These are phyloP conservation scores for Hibiscus trionum DNA, from an alignment of 345 rosid genomes.

Conservation along the genomic window DNA sequence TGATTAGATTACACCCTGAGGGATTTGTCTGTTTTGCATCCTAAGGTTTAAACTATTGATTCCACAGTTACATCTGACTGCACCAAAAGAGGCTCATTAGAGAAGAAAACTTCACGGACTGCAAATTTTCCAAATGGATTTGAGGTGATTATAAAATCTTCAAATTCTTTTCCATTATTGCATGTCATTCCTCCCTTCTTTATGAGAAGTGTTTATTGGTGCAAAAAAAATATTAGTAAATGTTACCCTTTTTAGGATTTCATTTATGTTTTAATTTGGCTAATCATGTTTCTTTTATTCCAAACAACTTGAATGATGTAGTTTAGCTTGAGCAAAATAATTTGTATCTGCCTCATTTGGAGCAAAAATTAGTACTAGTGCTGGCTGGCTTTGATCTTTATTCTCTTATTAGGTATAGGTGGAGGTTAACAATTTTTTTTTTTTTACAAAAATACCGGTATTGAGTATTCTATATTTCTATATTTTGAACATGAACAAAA, in stretches of 20 bases:
- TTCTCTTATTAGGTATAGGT: background rate
- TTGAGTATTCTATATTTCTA: background rate
- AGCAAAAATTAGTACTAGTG: background rate
- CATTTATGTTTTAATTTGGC: background rate
- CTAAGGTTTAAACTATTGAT: conserved; percentile 8
- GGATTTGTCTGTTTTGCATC: background rate
- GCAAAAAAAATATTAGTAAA: background rate
- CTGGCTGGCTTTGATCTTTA: background rate
- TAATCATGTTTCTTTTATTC: background rate
- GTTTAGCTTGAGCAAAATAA: background rate
- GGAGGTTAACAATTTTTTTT: background rate
- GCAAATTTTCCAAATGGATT: conserved; percentile 68
- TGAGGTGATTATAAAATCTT: conserved; percentile 40
- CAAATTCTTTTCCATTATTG: background rate
- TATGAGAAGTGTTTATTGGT: background rate
- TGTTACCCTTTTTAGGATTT: background rate
- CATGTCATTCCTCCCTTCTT: background rate
- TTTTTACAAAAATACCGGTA: background rate
- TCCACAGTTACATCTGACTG: conserved; percentile 29
- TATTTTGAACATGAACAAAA: background rate
- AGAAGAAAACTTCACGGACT: conserved; percentile 29
- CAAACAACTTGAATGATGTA: background rate
- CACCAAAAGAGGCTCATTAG: conserved; percentile 23
- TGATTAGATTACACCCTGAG: background rate
- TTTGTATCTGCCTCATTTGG: background rate